Base-by-base conservation (phyloP, 2,329 filamentous ascomycete species). In the Phialemoniopsis sp. region DNA sequence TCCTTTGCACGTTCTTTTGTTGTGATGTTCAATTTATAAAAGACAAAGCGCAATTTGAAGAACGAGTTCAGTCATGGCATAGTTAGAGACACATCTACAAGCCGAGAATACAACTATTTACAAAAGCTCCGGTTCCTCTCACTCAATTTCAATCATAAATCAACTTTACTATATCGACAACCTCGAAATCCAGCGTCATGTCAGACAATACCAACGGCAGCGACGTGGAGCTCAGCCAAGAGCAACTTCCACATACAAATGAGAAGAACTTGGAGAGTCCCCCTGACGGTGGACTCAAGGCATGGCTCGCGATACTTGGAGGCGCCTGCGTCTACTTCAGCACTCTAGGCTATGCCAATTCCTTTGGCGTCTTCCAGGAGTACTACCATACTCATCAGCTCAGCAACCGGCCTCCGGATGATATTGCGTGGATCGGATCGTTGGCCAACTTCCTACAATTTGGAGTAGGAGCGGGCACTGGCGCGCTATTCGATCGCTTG, bases 371-470 rank as follows among this genome's bases (percentile, higher is more conserved):
- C 14, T 43, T 28, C 37, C 41, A 43, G 35, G 35, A 30, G 2
- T 42, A 29, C 17, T 44, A 44, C 19, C 26, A 38, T 8, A 31
- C 42, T 2, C 46, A 62, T 31, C 46, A 54, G 17, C 49, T 64
- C 8, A 17, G 29, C 4, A 43, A 49, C 30, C 36, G 55, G 32
- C 51, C 53, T 10, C 45, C 49, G 3, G 53, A 56, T 39, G 47
- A 52, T 12, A 54, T 64, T n/a, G 48, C 62, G 5, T 65, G 62
- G 62, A 63, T 65, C 26, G 57, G 60, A 13, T 58, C 56, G 9
- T 42, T 61, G 8, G 32, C 48, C 7, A 42, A 44, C 2, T 62
- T 58, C 39, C 51, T 60, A 14, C 49, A 55, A 37, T 58, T 62
- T 19, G 16, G 51, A 5, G 37, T 44, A 7, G 59, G 56, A 5